Conservation (phyloP, 2,329 filamentous ascomycete genomes). For the Neofusicoccum kwambonambiense region DNA sequence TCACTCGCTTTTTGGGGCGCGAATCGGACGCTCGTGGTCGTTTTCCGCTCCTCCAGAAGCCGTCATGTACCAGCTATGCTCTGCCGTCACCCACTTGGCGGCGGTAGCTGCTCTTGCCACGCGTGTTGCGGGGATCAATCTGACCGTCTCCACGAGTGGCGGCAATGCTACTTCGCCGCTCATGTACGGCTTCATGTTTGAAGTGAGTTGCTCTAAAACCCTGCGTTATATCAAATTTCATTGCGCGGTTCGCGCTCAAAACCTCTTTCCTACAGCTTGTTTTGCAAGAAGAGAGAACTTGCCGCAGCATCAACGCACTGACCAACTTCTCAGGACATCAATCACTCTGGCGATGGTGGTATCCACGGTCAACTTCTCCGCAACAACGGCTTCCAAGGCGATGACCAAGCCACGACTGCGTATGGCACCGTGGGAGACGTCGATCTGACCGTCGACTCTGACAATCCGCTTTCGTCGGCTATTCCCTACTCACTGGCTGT, state of each 20-base stretch:
- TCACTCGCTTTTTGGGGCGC: background rate
- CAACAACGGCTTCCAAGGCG: slow-evolving; percentile 19
- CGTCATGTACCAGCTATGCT: background rate
- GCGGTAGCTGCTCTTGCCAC: background rate
- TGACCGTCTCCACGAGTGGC: slow-evolving; percentile 28
- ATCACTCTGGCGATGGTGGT: slow-evolving; percentile 19
- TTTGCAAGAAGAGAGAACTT: too few species aligned
- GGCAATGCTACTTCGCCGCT: slow-evolving; percentile 42
- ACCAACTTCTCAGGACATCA: slow-evolving; percentile 15
- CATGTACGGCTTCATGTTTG: slow-evolving; percentile 46
- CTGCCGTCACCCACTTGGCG: background rate
- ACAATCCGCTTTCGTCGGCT: slow-evolving; percentile 4
- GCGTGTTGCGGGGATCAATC: slow-evolving; percentile 12
- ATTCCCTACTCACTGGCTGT: slow-evolving; percentile 18
- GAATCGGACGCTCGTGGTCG: background rate
- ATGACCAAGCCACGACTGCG: slow-evolving; percentile 25
- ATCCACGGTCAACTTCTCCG: slow-evolving; percentile 18
- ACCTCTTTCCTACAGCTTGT: too few species aligned
- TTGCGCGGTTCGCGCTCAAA: background rate
- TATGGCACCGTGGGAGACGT: slow-evolving; percentile 33
- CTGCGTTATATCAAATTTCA: background rate
- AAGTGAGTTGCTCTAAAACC: slow-evolving; percentile 26
- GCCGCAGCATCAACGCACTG: background rate
- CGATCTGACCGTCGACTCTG: slow-evolving; percentile 22
- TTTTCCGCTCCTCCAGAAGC: background rate